Conservation (phyloP, 805 yeast genomes). For the Starmerella vitae region DNA sequence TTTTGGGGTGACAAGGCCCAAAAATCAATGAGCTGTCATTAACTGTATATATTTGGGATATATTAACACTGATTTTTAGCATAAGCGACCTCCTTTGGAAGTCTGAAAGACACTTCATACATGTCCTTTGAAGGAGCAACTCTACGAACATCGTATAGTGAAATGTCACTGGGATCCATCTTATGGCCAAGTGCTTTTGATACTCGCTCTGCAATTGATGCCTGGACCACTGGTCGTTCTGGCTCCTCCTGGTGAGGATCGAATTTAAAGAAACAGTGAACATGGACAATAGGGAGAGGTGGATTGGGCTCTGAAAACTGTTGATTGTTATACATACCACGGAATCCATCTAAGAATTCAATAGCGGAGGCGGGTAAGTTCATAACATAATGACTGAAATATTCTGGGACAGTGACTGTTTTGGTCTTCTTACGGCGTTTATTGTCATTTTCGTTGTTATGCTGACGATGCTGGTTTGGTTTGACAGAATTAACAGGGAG, state of each 20-base stretch:
- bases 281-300: constrained; percentile 63
- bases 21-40: constrained; percentile 21
- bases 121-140: constrained; percentile 96
- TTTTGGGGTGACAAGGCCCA: constrained; percentile 34
- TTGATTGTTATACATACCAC: constrained; percentile 49
- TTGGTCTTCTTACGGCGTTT: constrained; percentile 1
- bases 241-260: constrained; percentile 66
- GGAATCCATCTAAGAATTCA: constrained; percentile 61
- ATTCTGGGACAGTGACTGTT: constrained; percentile 34
- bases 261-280: constrained; percentile 85
- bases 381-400: constrained; percentile 72
- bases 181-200: constrained; percentile 35
- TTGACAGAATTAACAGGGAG: not conserved
- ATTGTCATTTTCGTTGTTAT: constrained; percentile 1
- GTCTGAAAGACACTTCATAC: constrained; percentile 71
- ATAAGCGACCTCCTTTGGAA: constrained; percentile 35
- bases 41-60: not conserved
- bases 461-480: not conserved
- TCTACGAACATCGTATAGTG: constrained; percentile 75
- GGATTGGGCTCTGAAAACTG: constrained; percentile 32
- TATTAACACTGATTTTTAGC: not conserved
- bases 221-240: constrained; percentile 47
- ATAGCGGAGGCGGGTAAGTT: constrained; percentile 90
- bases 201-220: constrained; percentile 48
- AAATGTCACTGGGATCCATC: constrained; percentile 34